Conservation (phyloP, 2,329 filamentous ascomycete genomes). For the Bipolaris sorokiniana region DNA sequence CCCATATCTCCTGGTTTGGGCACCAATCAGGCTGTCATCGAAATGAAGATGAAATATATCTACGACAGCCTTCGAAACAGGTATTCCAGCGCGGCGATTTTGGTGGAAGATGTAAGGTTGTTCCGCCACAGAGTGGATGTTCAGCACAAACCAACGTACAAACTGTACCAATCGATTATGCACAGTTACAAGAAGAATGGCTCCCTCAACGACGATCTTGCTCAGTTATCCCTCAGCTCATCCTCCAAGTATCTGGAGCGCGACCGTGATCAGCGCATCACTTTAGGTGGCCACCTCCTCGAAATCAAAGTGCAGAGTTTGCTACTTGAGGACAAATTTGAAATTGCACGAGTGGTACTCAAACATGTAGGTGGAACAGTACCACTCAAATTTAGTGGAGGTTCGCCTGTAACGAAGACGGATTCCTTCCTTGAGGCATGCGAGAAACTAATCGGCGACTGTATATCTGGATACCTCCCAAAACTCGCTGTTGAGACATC, state of each 20-base stretch:
- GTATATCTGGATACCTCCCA: slow-evolving; percentile 40
- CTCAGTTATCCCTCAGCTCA: slow-evolving; percentile 24
- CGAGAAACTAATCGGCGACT: slow-evolving; percentile 38
- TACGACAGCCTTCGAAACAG: slow-evolving; percentile 18
- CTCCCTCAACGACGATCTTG: slow-evolving; percentile 26
- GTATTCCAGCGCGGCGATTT: slow-evolving; percentile 13
- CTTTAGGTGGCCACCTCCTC: slow-evolving; percentile 33
- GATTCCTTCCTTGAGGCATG: slow-evolving; percentile 36
- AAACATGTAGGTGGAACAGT: not conserved
- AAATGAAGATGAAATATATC: slow-evolving; percentile 6
- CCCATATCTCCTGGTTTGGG: not conserved
- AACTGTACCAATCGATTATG: slow-evolving; percentile 49
- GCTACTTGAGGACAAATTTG: slow-evolving; percentile 41
- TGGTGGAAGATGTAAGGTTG: slow-evolving; percentile 24
- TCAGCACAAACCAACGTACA: slow-evolving; percentile 48
- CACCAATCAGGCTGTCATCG: not conserved
- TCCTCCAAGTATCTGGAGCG: slow-evolving; percentile 20
- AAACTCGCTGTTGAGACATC: slow-evolving; percentile 49
- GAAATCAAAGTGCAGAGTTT: slow-evolving; percentile 39
- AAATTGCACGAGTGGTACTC: slow-evolving; percentile 16
- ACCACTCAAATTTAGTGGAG: slow-evolving; percentile 20
- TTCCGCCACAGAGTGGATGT: slow-evolving; percentile 32
- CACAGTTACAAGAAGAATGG: slow-evolving; percentile 18
- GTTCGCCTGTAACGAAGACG: slow-evolving; percentile 10
- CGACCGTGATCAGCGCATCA: slow-evolving; percentile 40